Base-by-base conservation (phyloP, 345 rosid species). In the Raphanus sativus region DNA sequence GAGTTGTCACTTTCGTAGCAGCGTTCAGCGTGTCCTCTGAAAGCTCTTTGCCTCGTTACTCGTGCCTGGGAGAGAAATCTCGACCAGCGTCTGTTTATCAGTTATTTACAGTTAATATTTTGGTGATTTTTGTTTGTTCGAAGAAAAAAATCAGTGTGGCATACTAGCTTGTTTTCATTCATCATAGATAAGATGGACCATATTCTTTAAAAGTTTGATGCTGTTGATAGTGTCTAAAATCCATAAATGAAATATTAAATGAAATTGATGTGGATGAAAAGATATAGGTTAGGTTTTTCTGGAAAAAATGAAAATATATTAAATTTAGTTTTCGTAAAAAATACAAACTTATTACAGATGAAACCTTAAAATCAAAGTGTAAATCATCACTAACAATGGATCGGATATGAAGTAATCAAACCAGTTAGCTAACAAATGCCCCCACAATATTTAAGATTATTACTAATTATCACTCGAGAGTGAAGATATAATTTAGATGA, bases 351-450 rank as follows among this genome's bases (percentile, higher is more conserved):
- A 25, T 28, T 73, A 25, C 26, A 13, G n/a, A 74, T 50, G 25
- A n/a, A 54, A 36, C 10, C 34, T 32, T 32, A 32, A 32, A 32
- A 32, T 36, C 10, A 36, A 7, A 34, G 42, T 36, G 42, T 8
- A 34, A 73, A 48, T 73, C 24, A 15, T 73, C 21, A 26, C 36
- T 62, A 61, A 26, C 67, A 60, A 73, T 73, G 4, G 8, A 17
- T 60, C 24, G n/a, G n/a, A n/a, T n/a, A n/a, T n/a, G n/a, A 59
- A 65, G 60, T 60, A 75, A 60, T 68, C 73, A 59, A 56, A 30
- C 66, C 59, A 38, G 11, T 38, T 17, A 67, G 30, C 56, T 75
- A 40, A 25, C 60, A 67, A 26, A 12, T 40, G 13, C 50, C 54
- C 58, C 13, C 68, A 42, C 60, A 28, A 61, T 72, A 59, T 45